Evolutionary conservation across 2,329 filamentous ascomycete species (phyloP).

Genomic region (Hymenoscyphus linearis): DNA sequence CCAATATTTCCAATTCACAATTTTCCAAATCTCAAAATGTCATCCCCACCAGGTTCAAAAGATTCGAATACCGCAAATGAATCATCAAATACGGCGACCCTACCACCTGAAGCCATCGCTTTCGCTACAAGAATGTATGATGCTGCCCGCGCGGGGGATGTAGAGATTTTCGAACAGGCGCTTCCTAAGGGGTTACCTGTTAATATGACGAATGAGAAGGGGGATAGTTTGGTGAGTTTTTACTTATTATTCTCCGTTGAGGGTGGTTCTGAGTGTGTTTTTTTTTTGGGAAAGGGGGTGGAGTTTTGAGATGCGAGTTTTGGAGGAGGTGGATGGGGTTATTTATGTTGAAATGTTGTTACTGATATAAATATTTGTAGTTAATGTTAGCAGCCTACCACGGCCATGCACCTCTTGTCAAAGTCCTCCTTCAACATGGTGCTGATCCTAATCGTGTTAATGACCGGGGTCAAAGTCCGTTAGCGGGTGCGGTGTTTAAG

Average conservation of each 20-base stretch:
- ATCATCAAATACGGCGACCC: not conserved
- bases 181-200: conserved; percentile 59
- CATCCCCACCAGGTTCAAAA: not conserved
- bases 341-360: not conserved
- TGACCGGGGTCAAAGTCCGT: conserved; percentile 60
- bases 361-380: conserved; percentile 31
- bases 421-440: conserved; percentile 54
- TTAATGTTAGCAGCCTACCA: conserved; percentile 71
- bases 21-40: not conserved
- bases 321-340: not conserved
- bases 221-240: conserved; percentile 57
- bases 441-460: conserved; percentile 66
- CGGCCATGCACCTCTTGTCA: conserved; percentile 56
- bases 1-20: not conserved
- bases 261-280: not conserved
- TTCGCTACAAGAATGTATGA: conserved; percentile 64
- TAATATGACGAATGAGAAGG: conserved; percentile 68
- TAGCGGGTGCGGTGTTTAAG: conserved; percentile 71
- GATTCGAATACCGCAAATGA: not conserved
- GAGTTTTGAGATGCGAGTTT: not conserved
- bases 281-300: not conserved
- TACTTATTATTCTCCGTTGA: conserved; percentile 2
- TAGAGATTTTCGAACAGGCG: conserved; percentile 55
- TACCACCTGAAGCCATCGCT: conserved; percentile 58
- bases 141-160: conserved; percentile 55